These are phyloP conservation scores for Lyophyllum atratum DNA, from an alignment of 768 basidiomycete genomes.

Conservation along the genomic window DNA sequence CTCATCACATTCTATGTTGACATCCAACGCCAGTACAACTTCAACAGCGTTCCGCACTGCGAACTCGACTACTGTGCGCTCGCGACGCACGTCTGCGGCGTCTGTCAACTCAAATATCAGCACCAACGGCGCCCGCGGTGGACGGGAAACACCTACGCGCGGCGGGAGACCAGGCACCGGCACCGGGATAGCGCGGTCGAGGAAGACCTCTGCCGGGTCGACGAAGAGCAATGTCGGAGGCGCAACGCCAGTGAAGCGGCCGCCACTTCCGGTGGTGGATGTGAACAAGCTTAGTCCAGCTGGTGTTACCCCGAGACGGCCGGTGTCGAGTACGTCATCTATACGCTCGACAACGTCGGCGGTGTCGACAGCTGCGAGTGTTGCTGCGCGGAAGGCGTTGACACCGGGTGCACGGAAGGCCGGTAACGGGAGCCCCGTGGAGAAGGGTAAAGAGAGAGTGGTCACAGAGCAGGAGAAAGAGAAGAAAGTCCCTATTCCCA, in stretches of 20 bases:
- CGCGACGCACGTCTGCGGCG: slow-evolving; percentile 32
- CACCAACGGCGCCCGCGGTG: slow-evolving; percentile 9
- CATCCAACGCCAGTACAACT: slow-evolving; percentile 12
- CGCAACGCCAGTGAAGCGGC: slow-evolving; percentile 27
- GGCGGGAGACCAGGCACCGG: neutral
- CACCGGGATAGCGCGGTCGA: slow-evolving; percentile 4
- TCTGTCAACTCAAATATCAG: slow-evolving; percentile 26
- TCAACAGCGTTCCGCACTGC: slow-evolving; percentile 46
- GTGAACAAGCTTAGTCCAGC: slow-evolving; percentile 31
- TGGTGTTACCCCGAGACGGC: slow-evolving; percentile 16
- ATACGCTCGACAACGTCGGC: slow-evolving; percentile 24
- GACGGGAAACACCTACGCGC: slow-evolving; percentile 11
- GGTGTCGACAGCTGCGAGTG: slow-evolving; percentile 29
- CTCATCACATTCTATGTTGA: slow-evolving; percentile 1
- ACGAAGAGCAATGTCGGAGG: slow-evolving; percentile 19
- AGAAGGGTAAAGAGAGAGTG: slow-evolving; percentile 14
- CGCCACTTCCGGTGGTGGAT: slow-evolving; percentile 32
- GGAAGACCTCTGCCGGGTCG: slow-evolving; percentile 21
- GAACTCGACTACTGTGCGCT: slow-evolving; percentile 26
- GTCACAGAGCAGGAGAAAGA: neutral
- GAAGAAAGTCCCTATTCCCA: neutral
- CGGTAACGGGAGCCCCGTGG: slow-evolving; percentile 14
- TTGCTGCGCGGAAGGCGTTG: slow-evolving; percentile 25
- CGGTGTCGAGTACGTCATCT: slow-evolving; percentile 21
- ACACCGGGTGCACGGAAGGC: slow-evolving; percentile 14